Evolutionary conservation across 2,329 filamentous ascomycete genomes (phyloP), one percentile per base, ranked within the genome.

Genomic region (Penicillium sp.): DNA sequence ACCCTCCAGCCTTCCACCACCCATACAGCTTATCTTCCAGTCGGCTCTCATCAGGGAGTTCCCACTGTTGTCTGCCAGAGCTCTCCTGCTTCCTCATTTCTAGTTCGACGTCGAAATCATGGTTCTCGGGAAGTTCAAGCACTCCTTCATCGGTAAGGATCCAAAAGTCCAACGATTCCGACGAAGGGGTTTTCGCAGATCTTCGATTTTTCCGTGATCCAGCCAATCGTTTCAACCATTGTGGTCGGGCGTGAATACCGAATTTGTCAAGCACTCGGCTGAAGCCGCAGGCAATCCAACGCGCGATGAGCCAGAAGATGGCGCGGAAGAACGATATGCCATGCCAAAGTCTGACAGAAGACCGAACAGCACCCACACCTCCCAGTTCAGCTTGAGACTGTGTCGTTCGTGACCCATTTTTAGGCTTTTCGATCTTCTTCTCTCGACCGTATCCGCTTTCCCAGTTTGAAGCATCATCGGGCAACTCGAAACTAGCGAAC

Each of bases 1-100:
- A 89, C 7, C 90, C 91, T 20, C 90, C 91, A 51, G 81, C 79
- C 50, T 89, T 85, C 89, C 91, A 97, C 84, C 92, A 94, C 27
- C 80, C 79, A 70, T 97, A 97, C 1, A 97, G 77, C 55, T 85
- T 87, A 2, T 82, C 81, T 60, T 93, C 88, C 2, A 97, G 78
- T 37, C 84, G 83, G 26, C 83, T 82, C 63, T 94, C 89, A 40
- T 85, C 77, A 6, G 77, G 61, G 15, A 76, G 69, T 46, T 73
- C 73, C 71, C 75, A 77, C 37, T 70, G 62, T 27, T 62, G 71
- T 67, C 67, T 71, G 53, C 70, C 74, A 44, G 71, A 77, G 54
- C 74, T 73, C 27, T 89, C 76, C 47, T 85, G 80, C 51, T 83
- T 83, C 62, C 90, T 84, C 63, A 92, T 86, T 69, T 94, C 90